Base-by-base conservation (phyloP, 495 filamentous ascomycete genomes). In the Chaetomium fimeti region DNA sequence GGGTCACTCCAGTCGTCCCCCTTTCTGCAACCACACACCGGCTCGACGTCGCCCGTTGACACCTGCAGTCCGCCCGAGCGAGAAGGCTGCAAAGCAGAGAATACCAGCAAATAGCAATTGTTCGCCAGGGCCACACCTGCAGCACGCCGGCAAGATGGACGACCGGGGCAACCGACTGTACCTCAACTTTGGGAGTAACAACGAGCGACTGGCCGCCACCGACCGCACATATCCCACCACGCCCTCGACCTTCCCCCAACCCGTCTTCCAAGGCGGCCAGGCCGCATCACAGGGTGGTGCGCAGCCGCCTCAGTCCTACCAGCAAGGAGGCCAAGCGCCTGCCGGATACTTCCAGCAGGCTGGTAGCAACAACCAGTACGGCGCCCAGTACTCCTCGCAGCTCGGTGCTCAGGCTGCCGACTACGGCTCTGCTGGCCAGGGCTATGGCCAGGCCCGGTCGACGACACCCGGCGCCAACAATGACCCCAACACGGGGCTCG, bases 201-300 rank as follows among this genome's bases (percentile, higher is more conserved):
- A 87, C 68, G 84, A 84, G 68, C 85, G 87, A 70, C 84, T 87
- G 49, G 80, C 84, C 57, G 77, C 84, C 61, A 85, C 85, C 76
- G 89, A 87, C 75, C 90, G 91, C 76, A 87, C 89, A 63, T 98
- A 93, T 84, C 95, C 94, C 72, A 96, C 94, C 53, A 98, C 94
- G 20, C 93, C 94, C 60, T 97, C 92, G 65, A 94, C 93, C 56
- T 97, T 97, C 70, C 93, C 93, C 13, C 92, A 97, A 76, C 92
- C 92, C 32, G 87, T 95, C 72, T 87, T 85, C 75, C 78, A 75
- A 56, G 72, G 69, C 40, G 72, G 69, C 40, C 76, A 74, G 66
- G 71, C 63, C 13, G 67, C 66, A 24, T 60, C 36, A 38, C 63
- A 54, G 15, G 27, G 57, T 53, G 62, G 20, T 58, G 51, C 61